Conservation (phyloP, 1,139 yeast species). For the Zhuliangozyma blackwelliae region DNA sequence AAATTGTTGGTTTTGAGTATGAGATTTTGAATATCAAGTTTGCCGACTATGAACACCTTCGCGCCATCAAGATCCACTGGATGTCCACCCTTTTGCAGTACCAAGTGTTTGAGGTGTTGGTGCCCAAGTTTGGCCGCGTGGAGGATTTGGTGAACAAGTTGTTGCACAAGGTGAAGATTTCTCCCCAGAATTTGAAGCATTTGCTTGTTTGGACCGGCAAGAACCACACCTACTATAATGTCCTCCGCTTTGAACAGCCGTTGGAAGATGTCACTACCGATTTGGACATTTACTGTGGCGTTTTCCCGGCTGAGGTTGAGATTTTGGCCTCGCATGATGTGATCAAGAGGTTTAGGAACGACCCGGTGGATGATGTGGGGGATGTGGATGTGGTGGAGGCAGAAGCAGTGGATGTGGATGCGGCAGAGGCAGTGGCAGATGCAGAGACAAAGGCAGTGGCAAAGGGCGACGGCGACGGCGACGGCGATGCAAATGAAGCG, state of each 20-base stretch:
- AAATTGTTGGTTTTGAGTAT: conserved; percentile 54
- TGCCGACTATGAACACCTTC: conserved; percentile 73
- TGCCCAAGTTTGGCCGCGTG: conserved; percentile 59
- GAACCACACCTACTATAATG: conserved; percentile 36
- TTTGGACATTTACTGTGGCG: conserved; percentile 38
- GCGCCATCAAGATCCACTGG: conserved; percentile 61
- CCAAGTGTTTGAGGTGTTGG: conserved; percentile 65
- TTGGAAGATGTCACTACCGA: conserved; percentile 32
- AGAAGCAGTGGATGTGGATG: conserved; percentile 1
- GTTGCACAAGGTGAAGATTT: conserved; percentile 50
- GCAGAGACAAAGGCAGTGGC: too few species aligned
- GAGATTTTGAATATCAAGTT: conserved; percentile 74
- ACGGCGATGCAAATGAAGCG: too few species aligned
- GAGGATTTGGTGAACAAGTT: conserved; percentile 54
- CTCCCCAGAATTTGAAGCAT: conserved; percentile 44
- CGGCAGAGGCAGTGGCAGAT: conserved; percentile 10
- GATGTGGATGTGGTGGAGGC: conserved; percentile 1
- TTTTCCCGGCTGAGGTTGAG: conserved; percentile 43
- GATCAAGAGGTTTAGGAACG: conserved; percentile 24
- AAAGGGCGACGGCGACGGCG: too few species aligned
- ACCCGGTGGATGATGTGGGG: conserved; percentile 12
- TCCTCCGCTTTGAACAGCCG: conserved; percentile 33
- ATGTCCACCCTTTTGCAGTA: conserved; percentile 57
- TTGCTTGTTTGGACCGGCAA: conserved; percentile 58
- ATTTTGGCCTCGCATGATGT: conserved; percentile 36